phyloP scores from a whole-genome alignment of 139 green algal species.

The Asterochloris sp. region DNA sequence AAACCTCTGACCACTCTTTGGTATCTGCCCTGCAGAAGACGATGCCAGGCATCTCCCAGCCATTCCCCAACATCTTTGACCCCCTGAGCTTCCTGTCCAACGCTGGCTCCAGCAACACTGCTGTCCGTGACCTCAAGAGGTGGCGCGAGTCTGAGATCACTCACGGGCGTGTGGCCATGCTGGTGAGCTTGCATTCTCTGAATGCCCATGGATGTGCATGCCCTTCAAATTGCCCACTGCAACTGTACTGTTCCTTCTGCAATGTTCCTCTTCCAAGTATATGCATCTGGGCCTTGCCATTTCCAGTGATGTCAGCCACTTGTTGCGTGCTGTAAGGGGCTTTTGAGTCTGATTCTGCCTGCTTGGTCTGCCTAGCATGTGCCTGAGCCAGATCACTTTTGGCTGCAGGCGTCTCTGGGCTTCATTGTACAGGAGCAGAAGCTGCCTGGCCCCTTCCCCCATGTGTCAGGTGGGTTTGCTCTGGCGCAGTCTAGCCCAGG shows the following conservation, averaged over 20 bases:
- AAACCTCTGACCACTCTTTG: neutral
- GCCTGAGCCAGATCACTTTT: slow-evolving; percentile 3
- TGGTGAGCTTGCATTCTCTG: slow-evolving; percentile 23
- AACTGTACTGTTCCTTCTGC: neutral
- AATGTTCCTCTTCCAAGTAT: no score
- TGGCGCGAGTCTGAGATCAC: slow-evolving; percentile 72
- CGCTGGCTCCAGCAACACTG: slow-evolving; percentile 22
- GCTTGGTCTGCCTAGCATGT: neutral
- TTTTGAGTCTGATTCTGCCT: no score
- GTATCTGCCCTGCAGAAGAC: slow-evolving; percentile 43
- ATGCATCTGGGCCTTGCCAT: no score
- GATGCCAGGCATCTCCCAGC: slow-evolving; percentile 51
- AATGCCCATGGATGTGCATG: neutral
- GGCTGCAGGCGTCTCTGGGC: slow-evolving; percentile 37
- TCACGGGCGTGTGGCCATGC: slow-evolving; percentile 74
- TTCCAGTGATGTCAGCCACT: no score
- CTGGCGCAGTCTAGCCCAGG: no score
- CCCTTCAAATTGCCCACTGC: neutral
- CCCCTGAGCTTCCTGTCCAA: slow-evolving; percentile 33
- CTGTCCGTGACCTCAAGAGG: slow-evolving; percentile 37
- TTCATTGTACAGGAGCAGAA: slow-evolving; percentile 51
- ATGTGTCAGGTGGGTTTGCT: slow-evolving; percentile 7
- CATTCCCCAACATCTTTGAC: slow-evolving; percentile 55
- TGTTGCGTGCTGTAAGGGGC: no score
- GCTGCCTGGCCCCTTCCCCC: slow-evolving; percentile 14